Percentiles rank a stretch among this genome's conserved stretches.
Evolutionary conservation across 1,284 basidiomycete species (phyloP).

Genomic region (Pseudozyma tsukubaensis): DNA sequence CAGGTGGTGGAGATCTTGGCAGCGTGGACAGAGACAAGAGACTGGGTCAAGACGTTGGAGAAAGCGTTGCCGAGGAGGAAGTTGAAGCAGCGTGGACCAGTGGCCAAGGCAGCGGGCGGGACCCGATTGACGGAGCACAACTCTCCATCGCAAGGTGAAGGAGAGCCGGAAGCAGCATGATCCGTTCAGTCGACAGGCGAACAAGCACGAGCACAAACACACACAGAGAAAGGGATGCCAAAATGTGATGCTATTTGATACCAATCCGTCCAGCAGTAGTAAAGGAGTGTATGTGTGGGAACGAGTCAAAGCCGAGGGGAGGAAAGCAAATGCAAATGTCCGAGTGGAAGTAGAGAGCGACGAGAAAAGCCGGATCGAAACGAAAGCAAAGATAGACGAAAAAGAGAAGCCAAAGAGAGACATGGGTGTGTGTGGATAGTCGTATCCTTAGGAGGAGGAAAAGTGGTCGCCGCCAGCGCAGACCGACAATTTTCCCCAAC

Average conservation of each 20-base stretch:
- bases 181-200: too few relatives aligned
- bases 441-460: neutral
- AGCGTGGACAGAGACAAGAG: constrained; percentile 76
- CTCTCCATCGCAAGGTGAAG: neutral
- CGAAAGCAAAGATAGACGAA: neutral
- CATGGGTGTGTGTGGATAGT: neutral
- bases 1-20: constrained; percentile 92
- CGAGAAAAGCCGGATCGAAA: neutral
- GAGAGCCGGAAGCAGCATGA: constrained; percentile 4
- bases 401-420: neutral
- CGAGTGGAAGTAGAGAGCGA: neutral
- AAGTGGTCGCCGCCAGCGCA: constrained; percentile 33
- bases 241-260: constrained; percentile 17
- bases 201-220: neutral
- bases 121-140: neutral
- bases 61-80: constrained; percentile 38
- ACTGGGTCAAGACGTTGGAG: constrained; percentile 70
- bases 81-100: constrained; percentile 28
- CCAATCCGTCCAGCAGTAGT: constrained; percentile 20
- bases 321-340: constrained; percentile 13
- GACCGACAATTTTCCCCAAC: constrained; percentile 18
- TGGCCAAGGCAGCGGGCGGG: constrained; percentile 1
- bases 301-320: neutral
- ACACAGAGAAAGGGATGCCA: neutral
- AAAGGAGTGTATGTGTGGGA: neutral